Evolutionary conservation across 208 protist genomes (phyloP).

Genomic region (Cochliopodium minus): DNA sequence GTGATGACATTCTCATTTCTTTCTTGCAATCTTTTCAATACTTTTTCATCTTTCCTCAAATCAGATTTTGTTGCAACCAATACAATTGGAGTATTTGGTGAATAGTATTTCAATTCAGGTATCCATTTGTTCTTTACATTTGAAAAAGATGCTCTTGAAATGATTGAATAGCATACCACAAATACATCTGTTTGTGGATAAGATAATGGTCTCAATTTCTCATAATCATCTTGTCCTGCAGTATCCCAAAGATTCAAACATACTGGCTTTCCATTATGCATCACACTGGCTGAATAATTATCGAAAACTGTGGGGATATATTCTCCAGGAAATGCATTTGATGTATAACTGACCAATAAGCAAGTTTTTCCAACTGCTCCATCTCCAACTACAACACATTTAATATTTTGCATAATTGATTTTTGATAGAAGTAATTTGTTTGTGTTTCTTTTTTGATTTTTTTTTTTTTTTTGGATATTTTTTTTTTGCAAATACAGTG

Average conservation of each 20-base stretch:
- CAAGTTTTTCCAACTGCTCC: constrained; percentile 28
- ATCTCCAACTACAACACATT: constrained; percentile 27
- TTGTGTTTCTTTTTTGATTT: no score
- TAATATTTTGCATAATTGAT: not conserved
- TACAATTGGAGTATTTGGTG: not conserved
- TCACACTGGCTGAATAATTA: constrained; percentile 31
- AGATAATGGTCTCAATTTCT: constrained; percentile 59
- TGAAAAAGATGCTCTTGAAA: constrained; percentile 28
- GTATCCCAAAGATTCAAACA: constrained; percentile 7
- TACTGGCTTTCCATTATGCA: not conserved
- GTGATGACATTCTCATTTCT: no score
- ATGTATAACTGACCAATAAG: constrained; percentile 23
- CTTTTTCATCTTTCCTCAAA: not conserved
- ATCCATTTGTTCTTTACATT: not conserved
- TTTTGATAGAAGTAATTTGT: not conserved
- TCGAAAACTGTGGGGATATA: no score
- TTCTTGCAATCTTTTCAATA: no score
- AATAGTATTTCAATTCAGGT: not conserved
- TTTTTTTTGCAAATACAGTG: no score
- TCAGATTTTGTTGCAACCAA: not conserved
- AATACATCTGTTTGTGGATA: constrained; percentile 62
- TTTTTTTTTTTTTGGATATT: no score
- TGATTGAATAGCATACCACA: constrained; percentile 57
- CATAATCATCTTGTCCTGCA: constrained; percentile 51
- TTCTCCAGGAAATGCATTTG: constrained; percentile 16